Evolutionary conservation across 331 rosid species (phyloP).

Genomic region (Acacia pycnantha): DNA sequence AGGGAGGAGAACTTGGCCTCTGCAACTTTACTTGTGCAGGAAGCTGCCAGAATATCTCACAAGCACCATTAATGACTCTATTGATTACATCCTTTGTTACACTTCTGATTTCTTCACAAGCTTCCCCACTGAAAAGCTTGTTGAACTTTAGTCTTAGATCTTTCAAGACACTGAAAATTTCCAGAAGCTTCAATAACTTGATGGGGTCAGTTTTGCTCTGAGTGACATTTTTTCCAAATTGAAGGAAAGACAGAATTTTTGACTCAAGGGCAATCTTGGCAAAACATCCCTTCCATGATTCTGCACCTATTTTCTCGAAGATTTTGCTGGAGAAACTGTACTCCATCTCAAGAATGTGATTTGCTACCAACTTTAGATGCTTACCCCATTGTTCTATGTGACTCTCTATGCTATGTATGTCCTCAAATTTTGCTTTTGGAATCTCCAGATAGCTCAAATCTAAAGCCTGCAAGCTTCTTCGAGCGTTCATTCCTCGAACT

Average conservation of each 20-base stretch:
- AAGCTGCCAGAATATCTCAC: constrained; percentile 74
- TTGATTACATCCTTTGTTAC: constrained; percentile 70
- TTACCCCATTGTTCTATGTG: constrained; percentile 65
- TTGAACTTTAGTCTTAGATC: constrained; percentile 65
- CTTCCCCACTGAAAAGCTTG: constrained; percentile 59
- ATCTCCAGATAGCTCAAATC: constrained; percentile 69
- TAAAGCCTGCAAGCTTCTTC: constrained; percentile 54
- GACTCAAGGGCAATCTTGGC: constrained; percentile 59
- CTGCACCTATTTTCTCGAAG: constrained; percentile 50
- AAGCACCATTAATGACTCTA: constrained; percentile 58
- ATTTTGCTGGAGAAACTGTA: constrained; percentile 46
- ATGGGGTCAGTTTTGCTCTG: constrained; percentile 61
- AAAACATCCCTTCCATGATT: constrained; percentile 49
- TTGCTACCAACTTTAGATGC: constrained; percentile 61
- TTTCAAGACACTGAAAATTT: constrained; percentile 62
- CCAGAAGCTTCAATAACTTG: constrained; percentile 74
- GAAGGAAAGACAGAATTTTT: constrained; percentile 62
- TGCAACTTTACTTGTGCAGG: constrained; percentile 74
- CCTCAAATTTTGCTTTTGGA: constrained; percentile 34
- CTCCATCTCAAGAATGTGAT: constrained; percentile 52
- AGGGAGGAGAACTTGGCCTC: constrained; percentile 67
- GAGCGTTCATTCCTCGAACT: constrained; percentile 57
- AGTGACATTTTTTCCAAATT: constrained; percentile 60
- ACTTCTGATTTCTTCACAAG: constrained; percentile 58
- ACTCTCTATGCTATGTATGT: constrained; percentile 32